A percentile compares a stretch with the other conserved stretches of the same genome.
Conservation (phyloP, 257 asterid species). For the Ajuga chamaepitys region DNA sequence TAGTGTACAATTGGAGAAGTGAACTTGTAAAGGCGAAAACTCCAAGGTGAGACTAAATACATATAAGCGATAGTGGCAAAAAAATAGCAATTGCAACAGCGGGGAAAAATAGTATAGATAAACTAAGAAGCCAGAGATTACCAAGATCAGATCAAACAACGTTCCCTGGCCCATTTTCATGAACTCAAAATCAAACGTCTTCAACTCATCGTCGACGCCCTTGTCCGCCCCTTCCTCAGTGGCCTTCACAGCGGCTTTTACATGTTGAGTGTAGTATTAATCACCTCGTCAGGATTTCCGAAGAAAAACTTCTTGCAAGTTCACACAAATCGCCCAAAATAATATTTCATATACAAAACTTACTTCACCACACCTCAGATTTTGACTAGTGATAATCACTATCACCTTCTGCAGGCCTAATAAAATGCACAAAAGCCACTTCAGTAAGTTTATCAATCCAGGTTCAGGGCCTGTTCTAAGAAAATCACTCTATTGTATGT, state of each 20-base stretch:
- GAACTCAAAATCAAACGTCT: conserved; percentile 41
- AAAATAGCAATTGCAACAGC: not conserved
- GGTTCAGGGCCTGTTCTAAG: no score
- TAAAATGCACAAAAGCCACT: no score
- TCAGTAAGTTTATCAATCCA: no score
- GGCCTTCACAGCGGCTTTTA: conserved; percentile 17
- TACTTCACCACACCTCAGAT: no score
- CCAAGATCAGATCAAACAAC: conserved; percentile 57
- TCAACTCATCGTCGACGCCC: conserved; percentile 31
- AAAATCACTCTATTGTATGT: no score
- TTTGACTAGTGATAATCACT: no score
- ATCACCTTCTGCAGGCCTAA: no score
- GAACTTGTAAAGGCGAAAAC: no score
- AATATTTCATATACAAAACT: no score
- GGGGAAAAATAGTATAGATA: not conserved
- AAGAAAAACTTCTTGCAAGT: no score
- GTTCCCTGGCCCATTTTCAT: conserved; percentile 52
- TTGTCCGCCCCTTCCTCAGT: conserved; percentile 9
- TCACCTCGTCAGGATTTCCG: conserved; percentile 34
- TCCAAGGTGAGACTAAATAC: not conserved
- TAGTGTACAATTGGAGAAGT: no score
- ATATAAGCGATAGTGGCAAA: not conserved
- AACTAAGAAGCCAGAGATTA: not conserved
- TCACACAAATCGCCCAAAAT: no score
- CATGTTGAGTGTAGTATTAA: conserved; percentile 38